These are phyloP conservation scores for Hygrophoropsis aurantiaca DNA, from an alignment of 768 basidiomycete species.

Conservation along the genomic window DNA sequence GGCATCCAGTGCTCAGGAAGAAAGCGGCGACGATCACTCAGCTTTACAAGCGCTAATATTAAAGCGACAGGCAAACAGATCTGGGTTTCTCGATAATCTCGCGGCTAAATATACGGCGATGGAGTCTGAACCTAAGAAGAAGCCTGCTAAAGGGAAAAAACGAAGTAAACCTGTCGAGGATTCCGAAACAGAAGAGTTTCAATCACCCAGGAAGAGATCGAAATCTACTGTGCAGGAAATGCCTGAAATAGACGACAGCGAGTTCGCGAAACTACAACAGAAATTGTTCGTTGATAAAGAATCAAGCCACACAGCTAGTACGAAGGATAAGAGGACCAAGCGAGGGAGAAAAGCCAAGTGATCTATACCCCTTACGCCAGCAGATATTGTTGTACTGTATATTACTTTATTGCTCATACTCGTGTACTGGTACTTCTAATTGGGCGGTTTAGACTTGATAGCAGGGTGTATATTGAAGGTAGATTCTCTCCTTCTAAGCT, in stretches of 20 bases:
- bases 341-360: conserved; percentile 38
- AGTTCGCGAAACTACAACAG: conserved; percentile 60
- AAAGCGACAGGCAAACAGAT: conserved; percentile 68
- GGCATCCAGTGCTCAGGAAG: conserved; percentile 28
- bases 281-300: conserved; percentile 50
- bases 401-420: too few relatives aligned
- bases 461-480: too few relatives aligned
- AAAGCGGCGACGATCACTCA: conserved; percentile 61
- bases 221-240: conserved; percentile 37
- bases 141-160: conserved; percentile 52
- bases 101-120: conserved; percentile 71
- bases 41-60: conserved; percentile 80
- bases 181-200: conserved; percentile 34
- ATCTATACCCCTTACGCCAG: too few relatives aligned
- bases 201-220: conserved; percentile 52
- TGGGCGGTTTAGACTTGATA: too few relatives aligned
- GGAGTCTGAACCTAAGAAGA: conserved; percentile 35
- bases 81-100: conserved; percentile 72
- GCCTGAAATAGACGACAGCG: conserved; percentile 66
- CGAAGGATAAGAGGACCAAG: conserved; percentile 26
- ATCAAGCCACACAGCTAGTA: conserved; percentile 22
- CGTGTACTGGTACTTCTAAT: too few relatives aligned
- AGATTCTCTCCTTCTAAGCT: too few relatives aligned
- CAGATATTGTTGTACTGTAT: too few relatives aligned
- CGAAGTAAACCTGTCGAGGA: conserved; percentile 42